A percentile compares a stretch with the other conserved stretches of the same genome.
These are phyloP conservation scores for Neonectria punicea DNA, from an alignment of 2,329 filamentous ascomycete genomes.

Conservation along the genomic window DNA sequence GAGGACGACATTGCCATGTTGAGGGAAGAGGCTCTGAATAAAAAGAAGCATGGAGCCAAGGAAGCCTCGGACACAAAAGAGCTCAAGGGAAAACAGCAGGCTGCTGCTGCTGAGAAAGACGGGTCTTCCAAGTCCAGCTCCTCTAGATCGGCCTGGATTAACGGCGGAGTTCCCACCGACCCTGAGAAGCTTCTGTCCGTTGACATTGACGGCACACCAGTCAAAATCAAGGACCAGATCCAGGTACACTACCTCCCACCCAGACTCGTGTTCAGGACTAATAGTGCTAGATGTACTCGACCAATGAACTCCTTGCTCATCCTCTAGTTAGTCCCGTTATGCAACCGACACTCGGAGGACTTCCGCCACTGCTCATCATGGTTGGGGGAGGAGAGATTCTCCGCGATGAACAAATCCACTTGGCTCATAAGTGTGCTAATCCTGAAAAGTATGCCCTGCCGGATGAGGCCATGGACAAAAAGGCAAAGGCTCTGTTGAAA, in stretches of 20 bases:
- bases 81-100: slow-evolving; percentile 49
- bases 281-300: slow-evolving; percentile 72
- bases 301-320: slow-evolving; percentile 86
- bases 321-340: slow-evolving; percentile 90
- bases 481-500: slow-evolving; percentile 67
- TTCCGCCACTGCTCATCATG: slow-evolving; percentile 88
- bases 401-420: slow-evolving; percentile 92
- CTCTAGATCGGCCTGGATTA: slow-evolving; percentile 41
- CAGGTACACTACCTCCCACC: slow-evolving; percentile 66
- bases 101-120: slow-evolving; percentile 44
- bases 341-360: slow-evolving; percentile 87
- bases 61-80: slow-evolving; percentile 35
- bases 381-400: slow-evolving; percentile 89
- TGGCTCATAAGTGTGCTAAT: slow-evolving; percentile 94
- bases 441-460: slow-evolving; percentile 80
- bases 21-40: slow-evolving; percentile 61
- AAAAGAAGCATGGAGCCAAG: slow-evolving; percentile 40
- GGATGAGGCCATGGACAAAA: slow-evolving; percentile 70
- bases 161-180: slow-evolving; percentile 42
- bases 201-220: slow-evolving; percentile 73
- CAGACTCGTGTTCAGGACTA: neutral
- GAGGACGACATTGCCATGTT: slow-evolving; percentile 74
- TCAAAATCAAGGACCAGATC: slow-evolving; percentile 90
- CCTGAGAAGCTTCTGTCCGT: slow-evolving; percentile 65
- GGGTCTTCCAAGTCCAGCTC: slow-evolving; percentile 28